Percentiles rank a stretch among this genome's conserved stretches.
phyloP scores from a whole-genome alignment of 202 grass and related monocot genomes.

The Setaria viridis region DNA sequence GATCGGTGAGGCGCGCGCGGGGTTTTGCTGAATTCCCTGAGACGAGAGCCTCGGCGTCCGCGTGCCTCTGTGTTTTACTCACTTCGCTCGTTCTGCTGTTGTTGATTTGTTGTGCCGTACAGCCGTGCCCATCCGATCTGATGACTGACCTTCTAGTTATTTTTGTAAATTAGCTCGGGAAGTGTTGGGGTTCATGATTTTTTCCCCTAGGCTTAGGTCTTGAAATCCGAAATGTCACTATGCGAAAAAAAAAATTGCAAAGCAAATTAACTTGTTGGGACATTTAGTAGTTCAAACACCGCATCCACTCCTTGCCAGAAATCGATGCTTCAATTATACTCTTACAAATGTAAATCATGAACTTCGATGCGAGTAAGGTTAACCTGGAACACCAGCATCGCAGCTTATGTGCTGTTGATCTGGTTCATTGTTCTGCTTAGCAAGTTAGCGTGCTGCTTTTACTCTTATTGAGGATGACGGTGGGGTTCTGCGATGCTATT shows the following conservation, averaged over 20 bases:
- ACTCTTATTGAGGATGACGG: not conserved
- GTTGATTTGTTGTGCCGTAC: not conserved
- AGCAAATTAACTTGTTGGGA: not conserved
- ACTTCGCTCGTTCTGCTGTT: not conserved
- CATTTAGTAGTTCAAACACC: not conserved
- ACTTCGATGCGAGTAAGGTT: conserved; percentile 12
- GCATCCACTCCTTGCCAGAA: not conserved
- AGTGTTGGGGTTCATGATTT: not conserved
- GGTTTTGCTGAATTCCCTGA: not conserved
- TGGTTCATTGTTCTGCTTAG: conserved; percentile 12
- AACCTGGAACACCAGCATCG: not conserved
- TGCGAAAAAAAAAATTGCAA: not conserved
- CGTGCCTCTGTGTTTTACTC: not conserved
- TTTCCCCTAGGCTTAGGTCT: not conserved
- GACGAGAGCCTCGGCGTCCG: not conserved
- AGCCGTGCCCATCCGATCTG: conserved; percentile 4
- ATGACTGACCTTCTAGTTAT: not conserved
- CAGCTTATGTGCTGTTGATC: not conserved
- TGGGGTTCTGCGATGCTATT: not conserved
- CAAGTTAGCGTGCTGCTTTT: not conserved
- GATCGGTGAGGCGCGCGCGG: not conserved
- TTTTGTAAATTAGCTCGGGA: not conserved
- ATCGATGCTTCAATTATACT: not conserved
- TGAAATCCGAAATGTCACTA: not conserved
- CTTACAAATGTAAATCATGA: conserved; percentile 2